Evolutionary conservation across 2,329 filamentous ascomycete species (phyloP).

Genomic region (Bipolaris gigantea): DNA sequence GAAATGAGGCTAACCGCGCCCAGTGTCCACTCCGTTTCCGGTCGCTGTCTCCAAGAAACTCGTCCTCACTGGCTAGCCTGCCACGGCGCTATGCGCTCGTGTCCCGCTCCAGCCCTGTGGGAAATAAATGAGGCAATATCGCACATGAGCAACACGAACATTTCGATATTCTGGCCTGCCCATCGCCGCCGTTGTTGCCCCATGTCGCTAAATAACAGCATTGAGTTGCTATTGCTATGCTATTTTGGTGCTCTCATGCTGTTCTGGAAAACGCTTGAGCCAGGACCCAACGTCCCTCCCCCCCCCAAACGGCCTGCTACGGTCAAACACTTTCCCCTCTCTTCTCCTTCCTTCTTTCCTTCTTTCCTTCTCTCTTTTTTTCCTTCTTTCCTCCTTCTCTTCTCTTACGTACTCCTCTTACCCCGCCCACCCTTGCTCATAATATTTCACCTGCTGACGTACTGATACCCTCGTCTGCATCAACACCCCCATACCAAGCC

Average conservation of each 20-base stretch:
- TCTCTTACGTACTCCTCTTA: not conserved
- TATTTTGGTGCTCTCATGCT: not conserved
- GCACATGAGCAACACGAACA: slow-evolving; percentile 2
- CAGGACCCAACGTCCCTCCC: too few relatives aligned
- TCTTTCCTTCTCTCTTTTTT: not conserved
- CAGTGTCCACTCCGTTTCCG: slow-evolving; percentile 5
- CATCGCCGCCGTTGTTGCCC: too few relatives aligned
- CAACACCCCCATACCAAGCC: slow-evolving; percentile 14
- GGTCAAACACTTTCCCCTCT: not conserved
- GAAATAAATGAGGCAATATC: slow-evolving; percentile 12
- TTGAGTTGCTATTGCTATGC: too few relatives aligned
- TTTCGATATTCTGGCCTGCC: not conserved
- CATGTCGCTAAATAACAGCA: too few relatives aligned
- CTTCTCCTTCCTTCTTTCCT: not conserved
- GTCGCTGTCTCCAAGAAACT: not conserved
- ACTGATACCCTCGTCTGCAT: slow-evolving; percentile 10
- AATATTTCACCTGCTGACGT: slow-evolving; percentile 1
- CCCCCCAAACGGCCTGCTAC: too few relatives aligned
- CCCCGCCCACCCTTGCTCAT: not conserved
- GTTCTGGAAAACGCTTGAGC: not conserved
- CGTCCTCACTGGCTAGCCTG: slow-evolving; percentile 1
- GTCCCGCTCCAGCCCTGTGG: slow-evolving; percentile 1
- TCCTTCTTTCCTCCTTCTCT: not conserved
- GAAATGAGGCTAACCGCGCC: slow-evolving; percentile 15
- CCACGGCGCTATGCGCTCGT: slow-evolving; percentile 1